A percentile compares a stretch with the other conserved stretches of the same genome.
Evolutionary conservation across 2,329 filamentous ascomycete species (phyloP).

Genomic region (Elsinoe fawcettii): DNA sequence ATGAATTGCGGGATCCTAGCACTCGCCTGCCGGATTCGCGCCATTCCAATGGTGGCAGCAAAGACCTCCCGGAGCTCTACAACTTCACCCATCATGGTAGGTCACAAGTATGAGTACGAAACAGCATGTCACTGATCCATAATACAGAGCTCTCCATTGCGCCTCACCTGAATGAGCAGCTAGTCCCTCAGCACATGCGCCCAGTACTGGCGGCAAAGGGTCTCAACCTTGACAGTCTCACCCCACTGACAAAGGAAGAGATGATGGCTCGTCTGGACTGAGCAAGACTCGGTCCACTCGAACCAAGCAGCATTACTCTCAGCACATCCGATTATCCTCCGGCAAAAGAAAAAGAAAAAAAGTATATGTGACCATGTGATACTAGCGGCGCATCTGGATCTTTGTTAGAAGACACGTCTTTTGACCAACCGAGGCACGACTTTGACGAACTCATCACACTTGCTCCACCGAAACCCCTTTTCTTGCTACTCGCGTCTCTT

Average conservation of each 20-base stretch:
- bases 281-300: slow-evolving; percentile 22
- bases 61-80: slow-evolving; percentile 81
- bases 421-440: slow-evolving; percentile 14
- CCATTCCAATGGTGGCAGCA: slow-evolving; percentile 69
- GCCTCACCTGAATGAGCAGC: slow-evolving; percentile 74
- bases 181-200: slow-evolving; percentile 78
- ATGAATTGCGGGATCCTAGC: slow-evolving; percentile 85
- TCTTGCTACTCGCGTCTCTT: neutral
- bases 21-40: slow-evolving; percentile 91
- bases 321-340: neutral
- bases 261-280: slow-evolving; percentile 97
- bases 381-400: slow-evolving; percentile 16
- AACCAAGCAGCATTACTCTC: neutral
- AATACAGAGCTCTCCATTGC: slow-evolving; percentile 85
- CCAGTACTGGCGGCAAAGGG: slow-evolving; percentile 63
- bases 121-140: slow-evolving; percentile 17
- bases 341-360: slow-evolving; percentile 12
- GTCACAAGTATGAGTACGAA: slow-evolving; percentile 26
- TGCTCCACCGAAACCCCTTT: neutral
- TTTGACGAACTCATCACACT: neutral
- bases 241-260: slow-evolving; percentile 81
- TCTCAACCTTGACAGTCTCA: slow-evolving; percentile 90
- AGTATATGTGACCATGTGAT: slow-evolving; percentile 17
- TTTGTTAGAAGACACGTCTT: slow-evolving; percentile 12
- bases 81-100: slow-evolving; percentile 91